Base-by-base conservation (phyloP, 768 basidiomycete species). In the Leccinum truebloodii region DNA sequence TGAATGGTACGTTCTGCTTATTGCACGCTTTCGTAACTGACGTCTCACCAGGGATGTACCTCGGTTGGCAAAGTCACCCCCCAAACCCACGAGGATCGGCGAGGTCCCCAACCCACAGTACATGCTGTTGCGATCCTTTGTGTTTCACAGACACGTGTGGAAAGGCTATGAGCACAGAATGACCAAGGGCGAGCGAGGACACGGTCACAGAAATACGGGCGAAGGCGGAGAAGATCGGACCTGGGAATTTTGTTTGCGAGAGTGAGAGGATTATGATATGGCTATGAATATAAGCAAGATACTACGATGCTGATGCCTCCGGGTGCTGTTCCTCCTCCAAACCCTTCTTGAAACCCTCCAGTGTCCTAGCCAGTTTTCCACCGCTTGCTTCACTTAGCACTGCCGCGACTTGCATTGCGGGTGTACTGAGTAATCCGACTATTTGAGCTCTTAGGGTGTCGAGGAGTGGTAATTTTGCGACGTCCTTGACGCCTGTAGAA, bases 151-250 rank as follows among this genome's bases (percentile, higher is more conserved):
- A 46, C 72, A 72, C 10, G 63, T 77, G 0, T 98, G 94, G 86
- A 84, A 82, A 52, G 94, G 92, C 1, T 98, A 98, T 67, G 88
- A 88, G 66, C 96, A 98, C 72, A 79, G 92, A n/a, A 90, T 96
- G 87, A 97, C 96, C 3, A 90, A 94, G 69, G 95, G 95, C 6
- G 92, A 84, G 77, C 80, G 84, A 71, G 90, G 73, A 0, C 83
- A 83, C 69, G 88, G 84, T 30, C 82, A 77, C 44, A 85, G 83
- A 28, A 87, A 73, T 76, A 91, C 85, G 13, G 90, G 85, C 39
- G 86, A 85, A 69, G 88, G 84, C 9, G 90, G 86, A 52, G 90
- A 87, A 66, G 90, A 94, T 65, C 79, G 92, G 61, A 94, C 91
- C 63, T 95, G 94, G 93, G 91, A 95, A 73, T 94, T 95, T 75